phyloP scores from a whole-genome alignment of 352 stramenopile species.

The Peronospora farinosa region DNA sequence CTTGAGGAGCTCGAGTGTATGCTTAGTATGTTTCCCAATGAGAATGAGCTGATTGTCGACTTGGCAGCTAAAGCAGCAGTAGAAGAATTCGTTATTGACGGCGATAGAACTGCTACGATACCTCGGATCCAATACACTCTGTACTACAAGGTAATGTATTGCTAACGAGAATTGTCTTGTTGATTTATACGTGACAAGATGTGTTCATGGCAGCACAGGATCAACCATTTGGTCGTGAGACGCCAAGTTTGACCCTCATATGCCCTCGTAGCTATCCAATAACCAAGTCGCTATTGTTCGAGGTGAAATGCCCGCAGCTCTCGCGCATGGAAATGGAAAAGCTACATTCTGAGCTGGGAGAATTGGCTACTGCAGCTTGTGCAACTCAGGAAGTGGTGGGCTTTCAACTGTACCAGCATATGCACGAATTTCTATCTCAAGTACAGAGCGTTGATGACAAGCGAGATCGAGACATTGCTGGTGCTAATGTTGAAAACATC shows the following conservation, averaged over 20 bases:
- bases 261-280: constrained; percentile 42
- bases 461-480: constrained; percentile 1
- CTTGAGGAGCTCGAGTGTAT: constrained; percentile 74
- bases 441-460: constrained; percentile 3
- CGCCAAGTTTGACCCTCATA: constrained; percentile 41
- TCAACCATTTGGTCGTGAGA: constrained; percentile 16
- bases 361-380: constrained; percentile 24
- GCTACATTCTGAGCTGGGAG: constrained; percentile 33
- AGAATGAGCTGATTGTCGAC: constrained; percentile 40
- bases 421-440: constrained; percentile 46
- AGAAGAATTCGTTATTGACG: constrained; percentile 11
- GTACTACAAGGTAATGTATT: constrained; percentile 29
- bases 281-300: constrained; percentile 27
- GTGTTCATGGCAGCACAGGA: constrained; percentile 12
- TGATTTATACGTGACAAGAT: constrained; percentile 2
- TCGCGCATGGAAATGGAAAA: constrained; percentile 33
- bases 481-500: not conserved
- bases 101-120: not conserved
- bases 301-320: constrained; percentile 47
- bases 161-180: not conserved
- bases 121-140: constrained; percentile 40
- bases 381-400: constrained; percentile 37
- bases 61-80: constrained; percentile 22
- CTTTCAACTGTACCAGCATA: constrained; percentile 60
- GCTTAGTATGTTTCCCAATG: constrained; percentile 58